phyloP scores from a whole-genome alignment of 2,329 filamentous ascomycete genomes.

The Diaporthe capsici region DNA sequence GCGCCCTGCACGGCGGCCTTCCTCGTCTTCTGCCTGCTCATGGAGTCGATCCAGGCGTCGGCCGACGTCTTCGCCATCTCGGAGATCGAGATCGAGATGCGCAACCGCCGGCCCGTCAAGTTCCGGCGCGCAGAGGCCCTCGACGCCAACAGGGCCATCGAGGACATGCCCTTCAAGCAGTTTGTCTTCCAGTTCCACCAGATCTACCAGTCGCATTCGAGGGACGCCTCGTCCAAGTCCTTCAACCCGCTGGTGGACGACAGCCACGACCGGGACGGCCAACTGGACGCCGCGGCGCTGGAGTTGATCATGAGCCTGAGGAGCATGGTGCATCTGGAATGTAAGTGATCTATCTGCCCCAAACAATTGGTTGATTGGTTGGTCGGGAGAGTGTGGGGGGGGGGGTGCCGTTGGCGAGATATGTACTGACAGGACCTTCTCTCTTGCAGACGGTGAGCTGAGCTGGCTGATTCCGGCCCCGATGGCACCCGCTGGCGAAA shows the following conservation, averaged over 20 bases:
- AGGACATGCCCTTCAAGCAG: constrained; percentile 72
- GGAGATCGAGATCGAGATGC: constrained; percentile 64
- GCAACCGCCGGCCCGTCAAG: constrained; percentile 53
- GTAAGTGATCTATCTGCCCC: constrained; percentile 52
- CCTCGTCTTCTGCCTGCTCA: constrained; percentile 69
- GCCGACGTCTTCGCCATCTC: constrained; percentile 66
- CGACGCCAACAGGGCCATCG: constrained; percentile 63
- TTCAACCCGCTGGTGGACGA: constrained; percentile 70
- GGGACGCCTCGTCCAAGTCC: constrained; percentile 62
- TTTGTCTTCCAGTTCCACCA: constrained; percentile 73
- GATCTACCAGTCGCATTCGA: constrained; percentile 70
- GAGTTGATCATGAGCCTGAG: constrained; percentile 63
- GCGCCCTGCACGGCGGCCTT: constrained; percentile 70
- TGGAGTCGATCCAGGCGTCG: constrained; percentile 69
- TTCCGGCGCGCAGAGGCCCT: constrained; percentile 61
- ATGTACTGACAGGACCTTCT: constrained; percentile 11
- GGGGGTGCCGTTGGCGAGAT: too few relatives aligned
- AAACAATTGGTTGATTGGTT: background rate
- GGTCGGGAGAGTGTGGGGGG: background rate
- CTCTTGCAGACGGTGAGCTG: constrained; percentile 54
- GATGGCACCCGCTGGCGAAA: constrained; percentile 56
- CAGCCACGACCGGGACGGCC: constrained; percentile 56
- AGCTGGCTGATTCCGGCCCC: constrained; percentile 62
- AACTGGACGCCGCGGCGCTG: constrained; percentile 61
- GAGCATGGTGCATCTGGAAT: constrained; percentile 57